Evolutionary conservation across 176 grass and related monocot species (phyloP), one percentile per base, ranked within the genome.

Genomic region (Aegilops tauschii): DNA sequence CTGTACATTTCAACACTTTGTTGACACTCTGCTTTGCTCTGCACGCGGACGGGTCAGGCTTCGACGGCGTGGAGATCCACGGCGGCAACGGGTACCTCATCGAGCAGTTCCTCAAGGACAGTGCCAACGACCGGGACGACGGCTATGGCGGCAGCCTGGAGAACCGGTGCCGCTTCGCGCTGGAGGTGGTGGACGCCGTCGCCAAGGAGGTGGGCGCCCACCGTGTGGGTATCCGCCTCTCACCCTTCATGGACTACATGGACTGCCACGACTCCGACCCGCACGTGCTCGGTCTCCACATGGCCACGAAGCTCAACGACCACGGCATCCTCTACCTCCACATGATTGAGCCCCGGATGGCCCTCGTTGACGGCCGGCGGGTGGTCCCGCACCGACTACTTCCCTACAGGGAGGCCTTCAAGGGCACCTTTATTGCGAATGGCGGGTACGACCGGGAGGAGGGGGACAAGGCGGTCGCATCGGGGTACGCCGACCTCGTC

Each of bases 91-190:
- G 82, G 0, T 76, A 84, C 82, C 10, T 84, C 8, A 64, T 84
- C 35, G 82, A 84, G 25, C 82, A 84, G 82, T 84, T 84, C 82
- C 5, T 84, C 17, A 84, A 84, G 6, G 82, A 84, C 70, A 34
- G 27, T 1, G 20, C 27, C 17, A 84, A 84, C 18, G 70, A 84
- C 11, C 37, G 82, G 1, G 20, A 37, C 11, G 82, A 84, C 27
- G 37, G 12, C 35, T 84, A 84, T 6, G 82, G 82, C 5, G 36
- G 82, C 82, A 76, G 27, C 82, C 3, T 76, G 0, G 37, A 42
- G 37, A 84, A 76, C 56, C 54, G 82, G 3, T 84, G 82, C 27
- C 82, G 82, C 27, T 84, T 84, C 2, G 71, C 56, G 3, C 3
- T 21, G 0, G 82, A 84, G 70, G 70, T 84, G 10, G 11, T 11